Percentiles rank a stretch among this genome's conserved stretches.
These are phyloP conservation scores for Flaveria sonorensis DNA, from an alignment of 129 eudicot genomes.

Conservation along the genomic window DNA sequence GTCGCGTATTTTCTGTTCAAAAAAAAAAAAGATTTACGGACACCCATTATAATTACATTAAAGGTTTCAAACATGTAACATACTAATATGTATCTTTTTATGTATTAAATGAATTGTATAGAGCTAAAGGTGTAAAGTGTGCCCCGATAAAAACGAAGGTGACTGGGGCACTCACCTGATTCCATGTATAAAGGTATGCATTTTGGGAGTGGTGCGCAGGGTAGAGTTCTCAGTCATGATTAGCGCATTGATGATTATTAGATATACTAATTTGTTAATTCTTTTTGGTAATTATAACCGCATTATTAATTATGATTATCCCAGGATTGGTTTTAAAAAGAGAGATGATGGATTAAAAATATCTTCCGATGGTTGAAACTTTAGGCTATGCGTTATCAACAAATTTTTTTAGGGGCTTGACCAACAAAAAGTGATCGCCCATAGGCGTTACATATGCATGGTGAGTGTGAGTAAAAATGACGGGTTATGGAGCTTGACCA, in stretches of 20 bases:
- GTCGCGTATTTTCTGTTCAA: no score
- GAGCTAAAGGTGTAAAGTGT: slow-evolving; percentile 13
- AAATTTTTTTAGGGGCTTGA: no score
- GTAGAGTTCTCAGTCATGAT: slow-evolving; percentile 24
- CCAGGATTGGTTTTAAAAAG: not conserved
- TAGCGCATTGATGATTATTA: not conserved
- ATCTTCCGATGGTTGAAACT: not conserved
- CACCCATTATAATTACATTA: no score
- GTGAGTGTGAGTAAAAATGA: no score
- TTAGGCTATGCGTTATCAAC: no score
- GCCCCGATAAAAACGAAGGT: not conserved
- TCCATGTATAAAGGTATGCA: slow-evolving; percentile 16
- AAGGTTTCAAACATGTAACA: no score
- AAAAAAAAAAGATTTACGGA: no score
- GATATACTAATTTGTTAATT: not conserved
- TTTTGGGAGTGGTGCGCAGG: slow-evolving; percentile 28
- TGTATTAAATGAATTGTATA: not conserved
- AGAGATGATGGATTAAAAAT: not conserved
- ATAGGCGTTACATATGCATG: no score
- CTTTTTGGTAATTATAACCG: not conserved
- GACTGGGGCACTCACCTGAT: slow-evolving; percentile 23
- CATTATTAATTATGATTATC: not conserved
- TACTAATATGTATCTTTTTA: no score
- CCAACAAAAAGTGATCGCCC: no score
- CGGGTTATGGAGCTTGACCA: no score